Percentiles rank a stretch among this genome's conserved stretches.
These are phyloP conservation scores for Paecilomyces sp. DNA, from an alignment of 2,329 filamentous ascomycete genomes.

Conservation along the genomic window DNA sequence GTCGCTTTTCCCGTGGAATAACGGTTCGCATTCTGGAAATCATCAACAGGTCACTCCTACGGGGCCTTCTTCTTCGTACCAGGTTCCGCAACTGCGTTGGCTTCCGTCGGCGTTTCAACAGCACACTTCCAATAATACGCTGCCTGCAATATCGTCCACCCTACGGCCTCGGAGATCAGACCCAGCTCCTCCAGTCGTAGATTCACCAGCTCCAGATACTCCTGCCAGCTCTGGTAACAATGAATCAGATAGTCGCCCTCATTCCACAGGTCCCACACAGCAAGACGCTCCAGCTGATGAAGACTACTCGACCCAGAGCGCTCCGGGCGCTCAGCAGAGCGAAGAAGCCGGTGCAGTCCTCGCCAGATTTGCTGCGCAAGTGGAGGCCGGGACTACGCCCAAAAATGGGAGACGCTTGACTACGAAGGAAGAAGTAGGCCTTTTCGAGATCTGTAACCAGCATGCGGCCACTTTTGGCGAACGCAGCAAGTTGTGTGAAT, in stretches of 20 bases:
- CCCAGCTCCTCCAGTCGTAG: not conserved
- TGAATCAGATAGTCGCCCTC: conserved; percentile 3
- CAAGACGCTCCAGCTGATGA: conserved; percentile 6
- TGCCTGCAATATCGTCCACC: not conserved
- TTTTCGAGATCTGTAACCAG: conserved; percentile 35
- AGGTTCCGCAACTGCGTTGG: conserved; percentile 19
- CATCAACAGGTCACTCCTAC: not conserved
- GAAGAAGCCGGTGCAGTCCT: not conserved
- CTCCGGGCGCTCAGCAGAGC: not conserved
- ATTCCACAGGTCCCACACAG: conserved; percentile 4
- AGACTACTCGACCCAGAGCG: conserved; percentile 12
- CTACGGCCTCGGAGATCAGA: not conserved
- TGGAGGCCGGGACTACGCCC: conserved; percentile 10
- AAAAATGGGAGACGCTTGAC: conserved; percentile 33
- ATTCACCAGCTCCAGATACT: conserved; percentile 1
- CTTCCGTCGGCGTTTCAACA: conserved; percentile 15
- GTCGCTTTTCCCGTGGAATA: conserved; percentile 1
- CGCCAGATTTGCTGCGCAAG: not conserved
- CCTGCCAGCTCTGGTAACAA: conserved; percentile 8
- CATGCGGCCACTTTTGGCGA: conserved; percentile 30
- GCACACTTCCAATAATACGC: conserved; percentile 1
- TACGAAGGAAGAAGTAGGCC: conserved; percentile 31
- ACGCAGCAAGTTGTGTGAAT: conserved; percentile 35
- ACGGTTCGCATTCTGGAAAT: not conserved
- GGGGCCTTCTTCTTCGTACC: conserved; percentile 8